Percentiles rank a stretch among this genome's conserved stretches.
Conservation (phyloP, 495 filamentous ascomycete species). For the Aspergillus diversus region DNA sequence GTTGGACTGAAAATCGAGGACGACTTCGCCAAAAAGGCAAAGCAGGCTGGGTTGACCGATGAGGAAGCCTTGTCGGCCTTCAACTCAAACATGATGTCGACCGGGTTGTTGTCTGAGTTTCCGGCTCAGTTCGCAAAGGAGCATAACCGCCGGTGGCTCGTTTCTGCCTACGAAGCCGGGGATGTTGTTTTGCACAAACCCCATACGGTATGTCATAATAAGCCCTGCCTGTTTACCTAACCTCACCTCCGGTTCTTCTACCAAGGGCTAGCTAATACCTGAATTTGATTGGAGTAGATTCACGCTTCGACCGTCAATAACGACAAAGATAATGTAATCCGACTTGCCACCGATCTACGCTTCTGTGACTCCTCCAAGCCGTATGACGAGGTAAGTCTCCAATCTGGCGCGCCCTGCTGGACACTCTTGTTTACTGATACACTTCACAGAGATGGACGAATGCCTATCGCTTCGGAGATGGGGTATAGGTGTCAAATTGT, state of each 20-base stretch:
- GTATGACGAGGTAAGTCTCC: conserved; percentile 45
- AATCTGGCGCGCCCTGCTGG: neutral
- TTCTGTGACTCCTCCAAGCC: conserved; percentile 56
- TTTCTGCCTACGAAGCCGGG: conserved; percentile 60
- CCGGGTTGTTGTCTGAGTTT: conserved; percentile 50
- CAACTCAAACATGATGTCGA: conserved; percentile 61
- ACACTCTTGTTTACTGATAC: neutral
- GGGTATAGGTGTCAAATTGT: conserved; percentile 28
- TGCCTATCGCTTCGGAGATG: conserved; percentile 39
- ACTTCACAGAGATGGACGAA: conserved; percentile 44
- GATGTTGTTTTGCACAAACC: conserved; percentile 65
- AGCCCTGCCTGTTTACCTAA: neutral
- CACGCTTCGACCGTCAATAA: conserved; percentile 61
- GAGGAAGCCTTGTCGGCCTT: conserved; percentile 57
- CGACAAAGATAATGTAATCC: conserved; percentile 56
- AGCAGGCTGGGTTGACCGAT: conserved; percentile 47
- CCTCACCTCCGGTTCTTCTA: neutral
- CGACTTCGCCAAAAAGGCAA: conserved; percentile 51
- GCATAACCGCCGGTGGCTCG: conserved; percentile 54
- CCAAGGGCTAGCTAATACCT: neutral
- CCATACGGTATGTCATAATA: conserved; percentile 43
- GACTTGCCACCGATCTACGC: conserved; percentile 60
- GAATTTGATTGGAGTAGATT: conserved; percentile 39
- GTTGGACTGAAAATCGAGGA: conserved; percentile 53
- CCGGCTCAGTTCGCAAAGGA: conserved; percentile 48